Conservation (phyloP, 257 asterid genomes). For the Gynochthodes officinalis region DNA sequence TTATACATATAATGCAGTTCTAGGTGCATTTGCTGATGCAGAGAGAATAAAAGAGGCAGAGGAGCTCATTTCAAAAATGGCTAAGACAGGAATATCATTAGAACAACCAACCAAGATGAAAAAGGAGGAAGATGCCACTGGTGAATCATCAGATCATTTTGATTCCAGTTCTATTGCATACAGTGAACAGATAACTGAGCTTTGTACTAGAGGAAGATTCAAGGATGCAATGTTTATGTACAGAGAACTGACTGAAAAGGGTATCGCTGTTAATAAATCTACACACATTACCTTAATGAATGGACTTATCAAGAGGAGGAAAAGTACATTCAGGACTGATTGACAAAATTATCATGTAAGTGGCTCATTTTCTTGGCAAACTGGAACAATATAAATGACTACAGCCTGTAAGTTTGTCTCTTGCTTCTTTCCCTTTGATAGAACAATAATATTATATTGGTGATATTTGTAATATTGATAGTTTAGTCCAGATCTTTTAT, state of each 20-base stretch:
- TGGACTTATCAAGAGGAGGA: slow-evolving; percentile 79
- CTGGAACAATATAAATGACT: background rate
- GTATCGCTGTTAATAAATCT: slow-evolving; percentile 46
- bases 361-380: slow-evolving; percentile 5
- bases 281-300: slow-evolving; percentile 64
- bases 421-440: slow-evolving; percentile 1
- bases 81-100: slow-evolving; percentile 26
- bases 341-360: slow-evolving; percentile 6
- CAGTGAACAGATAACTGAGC: slow-evolving; percentile 66
- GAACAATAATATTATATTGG: background rate
- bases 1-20: slow-evolving; percentile 53
- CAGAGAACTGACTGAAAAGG: slow-evolving; percentile 54
- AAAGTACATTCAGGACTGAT: slow-evolving; percentile 38
- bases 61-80: slow-evolving; percentile 44
- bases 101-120: slow-evolving; percentile 20
- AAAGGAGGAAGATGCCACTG: slow-evolving; percentile 22
- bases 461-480: background rate
- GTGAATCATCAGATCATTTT: slow-evolving; percentile 30
- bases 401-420: background rate
- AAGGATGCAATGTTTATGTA: slow-evolving; percentile 76
- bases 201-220: slow-evolving; percentile 65
- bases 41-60: slow-evolving; percentile 61
- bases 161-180: slow-evolving; percentile 38
- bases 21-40: slow-evolving; percentile 48
- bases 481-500: background rate